Evolutionary conservation across 805 yeast genomes (phyloP).

Genomic region (Priceomyces medius): DNA sequence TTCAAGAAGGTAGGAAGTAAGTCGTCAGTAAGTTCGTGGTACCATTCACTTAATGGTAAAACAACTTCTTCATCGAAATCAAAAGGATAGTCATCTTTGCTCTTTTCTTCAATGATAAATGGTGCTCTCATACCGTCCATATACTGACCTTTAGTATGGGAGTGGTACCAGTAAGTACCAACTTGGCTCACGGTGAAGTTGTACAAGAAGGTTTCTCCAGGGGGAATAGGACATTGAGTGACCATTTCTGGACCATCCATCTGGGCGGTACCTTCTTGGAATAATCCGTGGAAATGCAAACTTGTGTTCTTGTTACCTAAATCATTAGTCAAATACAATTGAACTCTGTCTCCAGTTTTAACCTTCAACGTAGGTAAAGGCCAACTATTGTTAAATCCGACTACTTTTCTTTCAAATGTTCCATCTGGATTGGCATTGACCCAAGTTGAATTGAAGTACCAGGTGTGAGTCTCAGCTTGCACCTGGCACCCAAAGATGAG

Average conservation of each 20-base stretch:
- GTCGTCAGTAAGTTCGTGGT: conserved; percentile 52
- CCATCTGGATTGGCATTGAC: conserved; percentile 73
- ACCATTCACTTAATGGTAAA: conserved; percentile 61
- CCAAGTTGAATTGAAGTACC: conserved; percentile 66
- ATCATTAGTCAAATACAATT: conserved; percentile 69
- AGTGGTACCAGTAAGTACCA: conserved; percentile 97
- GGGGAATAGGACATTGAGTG: conserved; percentile 90
- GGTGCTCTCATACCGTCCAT: conserved; percentile 90
- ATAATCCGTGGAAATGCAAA: conserved; percentile 92
- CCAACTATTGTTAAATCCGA: conserved; percentile 69
- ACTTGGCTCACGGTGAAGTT: conserved; percentile 86
- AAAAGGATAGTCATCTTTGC: conserved; percentile 49
- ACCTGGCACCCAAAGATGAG: conserved; percentile 12
- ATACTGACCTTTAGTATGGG: conserved; percentile 86
- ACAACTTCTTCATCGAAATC: conserved; percentile 61
- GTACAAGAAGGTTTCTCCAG: conserved; percentile 71
- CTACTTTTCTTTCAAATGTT: conserved; percentile 49
- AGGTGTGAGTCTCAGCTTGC: conserved; percentile 55
- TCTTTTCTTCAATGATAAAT: conserved; percentile 58
- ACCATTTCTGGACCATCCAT: conserved; percentile 93
- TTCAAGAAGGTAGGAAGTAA: conserved; percentile 51
- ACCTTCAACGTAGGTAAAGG: conserved; percentile 88
- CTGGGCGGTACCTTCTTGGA: conserved; percentile 67
- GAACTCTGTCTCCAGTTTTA: conserved; percentile 74
- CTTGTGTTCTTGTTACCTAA: conserved; percentile 59